Evolutionary conservation across 1,139 yeast genomes (phyloP), one percentile per base, ranked within the genome.

Genomic region (Yamadazyma oceani): DNA sequence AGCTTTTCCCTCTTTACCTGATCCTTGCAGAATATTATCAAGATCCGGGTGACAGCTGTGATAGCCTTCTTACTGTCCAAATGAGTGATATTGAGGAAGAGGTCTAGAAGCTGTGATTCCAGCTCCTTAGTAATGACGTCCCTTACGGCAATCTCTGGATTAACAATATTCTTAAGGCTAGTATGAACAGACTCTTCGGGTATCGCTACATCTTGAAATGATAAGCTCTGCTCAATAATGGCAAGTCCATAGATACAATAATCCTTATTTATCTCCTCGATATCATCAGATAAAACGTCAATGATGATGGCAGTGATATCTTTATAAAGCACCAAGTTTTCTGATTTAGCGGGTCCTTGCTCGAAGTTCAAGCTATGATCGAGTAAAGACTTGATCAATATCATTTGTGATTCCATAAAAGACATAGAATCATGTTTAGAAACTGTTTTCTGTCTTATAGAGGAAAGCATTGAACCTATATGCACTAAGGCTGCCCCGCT

Each of bases 1-100:
- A 86, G 66, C 24, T 48, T 50, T 3, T 48, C 46, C 3, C 79
- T 72, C 36, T 54, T 60, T 0, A 50, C 54, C 16, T 70, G 71
- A 11, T 72, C 66, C 27, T 71, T 65, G 8, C 87, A 69, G 45
- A 73, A 77, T 9, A 82, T 54, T 0, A 80, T 69, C 39, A 85
- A 55, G 1, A 83, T 51, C 26, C 81, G 66, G 10, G 79, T 67
- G 2, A 80, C 57, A 0, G 80, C 73, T 2, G 73, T 48, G 0
- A 84, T 82, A 2, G 78, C 59, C 27, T 71, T 64, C 14, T 73
- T 66, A 29, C 66, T 68, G 1, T 64, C 53, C 7, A 80, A 55
- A 0, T 63, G 63, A 3, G 63, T 60, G 3, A 75, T 55, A 2
- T 57, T 46, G 2, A 78, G 48, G 15, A 85, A 38, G 0, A 58